Conservation (phyloP, 2,329 filamentous ascomycete genomes). For the Verticillium dahliae region DNA sequence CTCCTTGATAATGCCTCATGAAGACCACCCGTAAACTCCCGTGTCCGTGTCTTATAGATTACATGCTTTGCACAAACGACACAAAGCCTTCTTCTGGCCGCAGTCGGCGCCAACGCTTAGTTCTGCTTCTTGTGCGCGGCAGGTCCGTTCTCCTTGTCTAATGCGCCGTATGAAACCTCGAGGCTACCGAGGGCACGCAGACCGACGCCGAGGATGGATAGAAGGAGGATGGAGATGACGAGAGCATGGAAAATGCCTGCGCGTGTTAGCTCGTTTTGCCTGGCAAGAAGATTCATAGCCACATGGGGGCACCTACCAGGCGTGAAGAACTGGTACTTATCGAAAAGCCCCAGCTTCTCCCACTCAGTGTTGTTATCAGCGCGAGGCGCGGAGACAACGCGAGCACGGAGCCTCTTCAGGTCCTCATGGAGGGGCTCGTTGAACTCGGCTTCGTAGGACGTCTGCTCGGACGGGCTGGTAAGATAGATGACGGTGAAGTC, state of each 20-base stretch:
- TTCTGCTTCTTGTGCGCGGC: conserved; percentile 77
- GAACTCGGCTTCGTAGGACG: conserved; percentile 60
- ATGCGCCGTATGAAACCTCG: conserved; percentile 87
- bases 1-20: conserved; percentile 3
- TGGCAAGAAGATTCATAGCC: neutral
- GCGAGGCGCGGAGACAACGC: conserved; percentile 18
- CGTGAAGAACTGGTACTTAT: conserved; percentile 91
- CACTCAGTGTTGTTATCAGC: conserved; percentile 30
- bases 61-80: neutral
- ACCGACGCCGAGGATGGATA: conserved; percentile 73
- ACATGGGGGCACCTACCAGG: conserved; percentile 53
- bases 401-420: conserved; percentile 55
- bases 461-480: conserved; percentile 50
- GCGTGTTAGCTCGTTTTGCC: conserved; percentile 1
- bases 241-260: conserved; percentile 86
- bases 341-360: conserved; percentile 60
- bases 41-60: conserved; percentile 1
- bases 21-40: conserved; percentile 11
- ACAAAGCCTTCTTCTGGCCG: neutral
- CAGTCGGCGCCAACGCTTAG: conserved; percentile 13
- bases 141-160: conserved; percentile 94
- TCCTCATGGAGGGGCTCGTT: conserved; percentile 61
- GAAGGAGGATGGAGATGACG: conserved; percentile 61
- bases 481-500: conserved; percentile 73
- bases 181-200: conserved; percentile 71